These are phyloP conservation scores for Solanum neorickii DNA, from an alignment of 257 asterid genomes.

Conservation along the genomic window DNA sequence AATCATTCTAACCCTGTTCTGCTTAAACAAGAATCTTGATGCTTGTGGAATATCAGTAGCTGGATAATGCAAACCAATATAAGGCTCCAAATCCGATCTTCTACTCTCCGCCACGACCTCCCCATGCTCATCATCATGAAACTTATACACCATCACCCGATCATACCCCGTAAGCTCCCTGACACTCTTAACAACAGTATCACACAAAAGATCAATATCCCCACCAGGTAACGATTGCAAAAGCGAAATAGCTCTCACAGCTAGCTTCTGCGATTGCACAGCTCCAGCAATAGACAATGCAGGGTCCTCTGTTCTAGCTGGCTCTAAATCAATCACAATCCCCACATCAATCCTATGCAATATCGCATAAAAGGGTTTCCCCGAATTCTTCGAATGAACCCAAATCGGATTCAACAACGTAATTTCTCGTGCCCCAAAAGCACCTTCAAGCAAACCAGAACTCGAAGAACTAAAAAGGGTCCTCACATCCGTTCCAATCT, in stretches of 20 bases:
- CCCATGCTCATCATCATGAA: slow-evolving; percentile 59
- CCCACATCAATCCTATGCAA: slow-evolving; percentile 51
- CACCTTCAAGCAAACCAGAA: slow-evolving; percentile 29
- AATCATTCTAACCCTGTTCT: slow-evolving; percentile 45
- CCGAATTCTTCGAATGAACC: slow-evolving; percentile 35
- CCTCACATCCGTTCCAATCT: slow-evolving; percentile 39
- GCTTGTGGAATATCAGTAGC: slow-evolving; percentile 54
- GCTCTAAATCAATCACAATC: slow-evolving; percentile 49
- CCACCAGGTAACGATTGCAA: slow-evolving; percentile 56
- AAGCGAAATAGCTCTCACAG: slow-evolving; percentile 43
- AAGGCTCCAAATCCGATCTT: slow-evolving; percentile 40
- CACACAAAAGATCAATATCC: slow-evolving; percentile 35
- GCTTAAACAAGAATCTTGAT: slow-evolving; percentile 43
- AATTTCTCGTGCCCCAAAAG: slow-evolving; percentile 39
- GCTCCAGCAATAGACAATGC: slow-evolving; percentile 48
- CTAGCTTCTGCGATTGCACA: slow-evolving; percentile 49
- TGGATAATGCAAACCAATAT: slow-evolving; percentile 48
- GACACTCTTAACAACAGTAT: slow-evolving; percentile 42
- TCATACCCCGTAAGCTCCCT: slow-evolving; percentile 46
- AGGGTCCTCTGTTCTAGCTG: slow-evolving; percentile 52
- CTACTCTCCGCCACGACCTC: slow-evolving; percentile 50
- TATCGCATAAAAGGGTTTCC: slow-evolving; percentile 45
- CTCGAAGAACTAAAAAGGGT: slow-evolving; percentile 41
- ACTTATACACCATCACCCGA: slow-evolving; percentile 49
- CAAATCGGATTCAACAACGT: slow-evolving; percentile 40